Evolutionary conservation across 2,329 filamentous ascomycete species (phyloP), one percentile per base, ranked within the genome.

Genomic region (Ophiocordyceps robertsii): DNA sequence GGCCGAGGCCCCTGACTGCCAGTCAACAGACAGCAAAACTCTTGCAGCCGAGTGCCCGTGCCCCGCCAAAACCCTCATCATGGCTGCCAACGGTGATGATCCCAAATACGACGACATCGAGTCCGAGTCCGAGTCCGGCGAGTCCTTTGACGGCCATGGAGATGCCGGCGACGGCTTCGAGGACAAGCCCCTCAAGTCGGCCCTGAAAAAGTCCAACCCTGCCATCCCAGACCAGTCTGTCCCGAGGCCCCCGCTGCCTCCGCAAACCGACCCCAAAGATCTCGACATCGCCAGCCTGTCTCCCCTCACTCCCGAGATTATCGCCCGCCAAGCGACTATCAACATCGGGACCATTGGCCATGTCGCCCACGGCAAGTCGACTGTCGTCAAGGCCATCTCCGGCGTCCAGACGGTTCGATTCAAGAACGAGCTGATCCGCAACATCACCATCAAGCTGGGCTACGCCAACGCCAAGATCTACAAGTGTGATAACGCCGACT

Each of bases 391-490:
- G 75, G 92, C 92, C 56, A 96, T 98, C 57, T 96, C 92, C 2
- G 92, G 92, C 49, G 92, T 98, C 50, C 92, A 98, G 75, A 98
- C 92, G 16, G 92, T 98, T 60, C 80, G 92, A 54, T 98, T 98
- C 76, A 98, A 98, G 83, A 98, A 96, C 72, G 92, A 98, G 70
- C 71, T 95, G 68, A 93, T 96, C 70, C 78, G 92, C 60, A 98
- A 98, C 67, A 98, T 98, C 60, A 98, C 92, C 58, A 98, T 98
- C 74, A 98, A 98, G 80, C 78, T 98, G 57, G 92, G 92, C 63
- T 98, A 98, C 65, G 92, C 92, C 64, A 98, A 98, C 66, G 92
- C 92, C 56, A 96, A 98, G 70, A 89, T 98, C 65, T 98, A 96
- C 81, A 86, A 95, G 75, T 98, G 92, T 67, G 87, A 95, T 67